These are phyloP conservation scores for Plantago lanceolata DNA, from an alignment of 305 asterid species.

Conservation along the genomic window DNA sequence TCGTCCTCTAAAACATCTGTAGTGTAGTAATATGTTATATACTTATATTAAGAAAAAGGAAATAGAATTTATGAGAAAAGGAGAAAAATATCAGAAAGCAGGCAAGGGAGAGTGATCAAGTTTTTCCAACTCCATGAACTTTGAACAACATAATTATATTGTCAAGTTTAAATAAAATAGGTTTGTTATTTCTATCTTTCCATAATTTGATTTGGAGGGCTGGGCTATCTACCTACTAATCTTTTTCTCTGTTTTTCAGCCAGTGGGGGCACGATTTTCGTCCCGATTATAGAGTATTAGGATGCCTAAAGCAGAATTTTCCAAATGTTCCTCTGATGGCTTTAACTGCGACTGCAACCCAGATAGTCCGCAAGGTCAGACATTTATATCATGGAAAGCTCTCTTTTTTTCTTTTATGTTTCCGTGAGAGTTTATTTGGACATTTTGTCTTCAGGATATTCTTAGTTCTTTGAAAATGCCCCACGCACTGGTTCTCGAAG, in stretches of 20 bases:
- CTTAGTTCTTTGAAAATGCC: conserved; percentile 68
- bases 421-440: conserved; percentile 17
- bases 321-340: conserved; percentile 89
- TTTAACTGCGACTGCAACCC: conserved; percentile 95
- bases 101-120: neutral
- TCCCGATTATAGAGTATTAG: conserved; percentile 83
- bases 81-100: neutral
- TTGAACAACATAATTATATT: neutral
- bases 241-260: conserved; percentile 44
- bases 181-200: neutral
- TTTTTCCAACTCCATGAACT: too few relatives aligned
- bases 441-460: conserved; percentile 57
- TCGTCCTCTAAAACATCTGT: conserved; percentile 16
- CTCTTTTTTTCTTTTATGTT: neutral
- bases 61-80: conserved; percentile 4
- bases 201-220: conserved; percentile 4
- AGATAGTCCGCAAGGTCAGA: conserved; percentile 70
- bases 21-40: conserved; percentile 4
- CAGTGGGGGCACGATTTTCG: conserved; percentile 99
- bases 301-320: conserved; percentile 88
- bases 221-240: conserved; percentile 14
- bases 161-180: neutral
- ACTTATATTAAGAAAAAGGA: conserved; percentile 17
- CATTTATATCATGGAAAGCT: conserved; percentile 17
- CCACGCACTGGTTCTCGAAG: conserved; percentile 70